Base-by-base conservation (phyloP, 371 early-diverging fungal genomes). In the Zancudomyces culisetae region DNA sequence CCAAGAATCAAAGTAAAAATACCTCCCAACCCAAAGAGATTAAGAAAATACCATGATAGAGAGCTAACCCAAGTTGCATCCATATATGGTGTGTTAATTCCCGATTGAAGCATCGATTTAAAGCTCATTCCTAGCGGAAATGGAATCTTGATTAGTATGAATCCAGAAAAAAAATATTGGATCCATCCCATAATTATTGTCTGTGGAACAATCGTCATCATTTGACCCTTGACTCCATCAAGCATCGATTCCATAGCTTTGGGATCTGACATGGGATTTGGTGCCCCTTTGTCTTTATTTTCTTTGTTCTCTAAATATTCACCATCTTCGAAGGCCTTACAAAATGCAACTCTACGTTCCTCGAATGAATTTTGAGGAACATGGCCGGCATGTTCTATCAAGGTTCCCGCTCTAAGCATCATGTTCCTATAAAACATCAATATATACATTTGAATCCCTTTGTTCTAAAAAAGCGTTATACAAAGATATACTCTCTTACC, bases 171-270 rank as follows among this genome's bases (percentile, higher is more conserved):
- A 74, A 96, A 95, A 66, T 86, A 91, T 58, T 87, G 88, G 70
- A 96, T 84, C 94, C 94, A 95, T 20, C 83, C 84, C 97, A 96
- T 96, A 65, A 96, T 95, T 15, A 96, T 62, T 54, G 90, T 91
- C 69, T 96, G 97, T 26, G 97, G 97, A 23, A 96, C 79, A 68
- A 95, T 83, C 72, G 88, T 92, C 55, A 78, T 81, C 73, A 96
- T 76, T 69, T 90, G 89, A 63, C 89, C 86, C 74, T 93, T 95
- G 88, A 95, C 83, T 57, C 85, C 85, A 39, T 89, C 91, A 90
- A 90, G 93, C 89, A 93, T 91, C 55, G 72, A 75, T 59, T 91
- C 92, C 85, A 96, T 89, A 62, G 76, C 78, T 55, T 78, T 82
- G 0, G 95, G 93, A 66, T 95, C 85, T 42, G 80, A 63, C 89